Evolutionary conservation across 2,329 filamentous ascomycete genomes (phyloP).

Genomic region (Aureobasidium sp.): DNA sequence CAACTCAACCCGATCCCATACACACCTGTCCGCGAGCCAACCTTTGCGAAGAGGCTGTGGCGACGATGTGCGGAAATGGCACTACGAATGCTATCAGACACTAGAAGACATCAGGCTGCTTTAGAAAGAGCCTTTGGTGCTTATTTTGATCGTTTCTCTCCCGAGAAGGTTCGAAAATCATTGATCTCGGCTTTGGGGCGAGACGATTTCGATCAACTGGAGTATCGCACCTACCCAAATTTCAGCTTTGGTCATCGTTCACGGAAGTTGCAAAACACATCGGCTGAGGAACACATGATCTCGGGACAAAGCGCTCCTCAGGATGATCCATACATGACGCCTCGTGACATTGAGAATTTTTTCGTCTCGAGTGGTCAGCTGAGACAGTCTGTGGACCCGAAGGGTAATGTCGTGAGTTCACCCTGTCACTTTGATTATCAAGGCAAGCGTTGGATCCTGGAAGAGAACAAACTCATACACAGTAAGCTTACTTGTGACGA

Average conservation of each 20-base stretch:
- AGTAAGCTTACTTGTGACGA: background rate
- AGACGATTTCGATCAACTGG: background rate
- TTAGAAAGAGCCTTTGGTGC: background rate
- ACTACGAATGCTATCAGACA: background rate
- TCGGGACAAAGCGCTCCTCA: background rate
- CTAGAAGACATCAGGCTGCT: background rate
- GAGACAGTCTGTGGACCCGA: background rate
- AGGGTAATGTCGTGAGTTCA: background rate
- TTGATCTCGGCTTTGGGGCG: background rate
- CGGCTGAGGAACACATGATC: background rate
- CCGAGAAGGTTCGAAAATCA: background rate
- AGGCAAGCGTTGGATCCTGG: constrained; percentile 1
- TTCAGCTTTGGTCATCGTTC: background rate
- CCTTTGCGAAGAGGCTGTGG: background rate
- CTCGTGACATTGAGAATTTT: background rate
- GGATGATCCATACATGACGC: constrained; percentile 1
- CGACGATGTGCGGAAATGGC: constrained; percentile 2
- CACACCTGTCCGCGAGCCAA: background rate
- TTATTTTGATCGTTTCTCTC: background rate
- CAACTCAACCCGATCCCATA: background rate
- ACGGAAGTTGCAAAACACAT: background rate
- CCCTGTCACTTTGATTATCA: constrained; percentile 2
- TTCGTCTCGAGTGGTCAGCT: constrained; percentile 2
- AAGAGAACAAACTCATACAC: background rate
- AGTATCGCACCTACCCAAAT: background rate